Percentiles rank a stretch among this genome's conserved stretches.
Conservation (phyloP, 495 filamentous ascomycete species). For the Friedmanniomyces simplex region DNA sequence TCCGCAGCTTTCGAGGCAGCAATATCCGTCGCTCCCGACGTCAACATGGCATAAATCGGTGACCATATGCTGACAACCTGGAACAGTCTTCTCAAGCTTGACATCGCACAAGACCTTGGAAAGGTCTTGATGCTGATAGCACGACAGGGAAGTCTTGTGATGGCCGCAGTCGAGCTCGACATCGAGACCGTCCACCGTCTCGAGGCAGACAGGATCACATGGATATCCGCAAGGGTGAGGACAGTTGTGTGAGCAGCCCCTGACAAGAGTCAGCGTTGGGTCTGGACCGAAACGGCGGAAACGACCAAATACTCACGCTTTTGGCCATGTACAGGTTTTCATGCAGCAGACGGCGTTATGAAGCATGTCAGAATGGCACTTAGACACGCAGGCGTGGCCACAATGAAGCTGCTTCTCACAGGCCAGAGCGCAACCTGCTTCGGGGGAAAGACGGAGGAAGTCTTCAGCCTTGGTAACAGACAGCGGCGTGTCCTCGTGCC, state of each 20-base stretch:
- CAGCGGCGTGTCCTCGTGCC: conserved; percentile 53
- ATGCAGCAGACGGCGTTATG: conserved; percentile 54
- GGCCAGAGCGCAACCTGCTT: conserved; percentile 56
- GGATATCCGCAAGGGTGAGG: conserved; percentile 48
- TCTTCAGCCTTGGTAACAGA: conserved; percentile 49
- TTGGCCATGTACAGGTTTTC: conserved; percentile 39
- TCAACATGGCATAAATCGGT: conserved; percentile 42
- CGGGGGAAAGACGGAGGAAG: conserved; percentile 51
- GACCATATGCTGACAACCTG: conserved; percentile 45
- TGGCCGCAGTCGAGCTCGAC: conserved; percentile 52
- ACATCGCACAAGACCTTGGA: conserved; percentile 26
- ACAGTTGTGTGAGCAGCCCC: conserved; percentile 55
- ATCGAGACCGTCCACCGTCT: conserved; percentile 27
- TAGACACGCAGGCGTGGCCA: conserved; percentile 58
- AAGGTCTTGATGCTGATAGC: conserved; percentile 41
- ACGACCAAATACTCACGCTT: no score
- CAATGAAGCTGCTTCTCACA: conserved; percentile 56
- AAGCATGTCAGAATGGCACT: conserved; percentile 58
- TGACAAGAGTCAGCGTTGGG: no score
- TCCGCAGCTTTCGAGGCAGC: conserved; percentile 41
- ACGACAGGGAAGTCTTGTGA: conserved; percentile 35
- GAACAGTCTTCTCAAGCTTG: conserved; percentile 36
- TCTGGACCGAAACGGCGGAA: no score
- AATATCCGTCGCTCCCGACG: conserved; percentile 28
- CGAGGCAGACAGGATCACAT: conserved; percentile 42